phyloP scores from a whole-genome alignment of 495 filamentous ascomycete genomes.

The Aspergillus bridgeri region DNA sequence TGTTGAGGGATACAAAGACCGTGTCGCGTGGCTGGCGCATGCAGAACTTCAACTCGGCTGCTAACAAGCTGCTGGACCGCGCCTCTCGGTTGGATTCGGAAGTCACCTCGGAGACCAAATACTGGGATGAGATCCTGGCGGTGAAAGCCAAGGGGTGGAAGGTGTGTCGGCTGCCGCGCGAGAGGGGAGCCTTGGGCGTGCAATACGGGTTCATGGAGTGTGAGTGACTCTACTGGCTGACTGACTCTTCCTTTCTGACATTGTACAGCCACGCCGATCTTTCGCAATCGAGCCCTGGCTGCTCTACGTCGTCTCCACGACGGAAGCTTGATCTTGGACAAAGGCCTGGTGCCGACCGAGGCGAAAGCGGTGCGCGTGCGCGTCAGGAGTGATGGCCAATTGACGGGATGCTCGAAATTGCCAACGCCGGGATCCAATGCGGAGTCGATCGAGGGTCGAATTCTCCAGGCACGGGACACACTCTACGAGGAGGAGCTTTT shows the following conservation, averaged over 20 bases:
- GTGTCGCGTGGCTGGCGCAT: constrained; percentile 77
- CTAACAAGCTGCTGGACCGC: constrained; percentile 69
- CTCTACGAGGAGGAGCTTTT: constrained; percentile 92
- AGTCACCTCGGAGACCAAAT: constrained; percentile 71
- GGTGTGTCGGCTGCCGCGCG: constrained; percentile 66
- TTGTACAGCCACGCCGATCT: constrained; percentile 59
- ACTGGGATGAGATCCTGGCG: constrained; percentile 82
- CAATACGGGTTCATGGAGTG: constrained; percentile 84
- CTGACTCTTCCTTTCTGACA: not conserved
- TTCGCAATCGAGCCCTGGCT: constrained; percentile 73
- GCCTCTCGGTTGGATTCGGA: constrained; percentile 71
- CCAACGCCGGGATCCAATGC: constrained; percentile 28
- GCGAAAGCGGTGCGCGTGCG: constrained; percentile 64
- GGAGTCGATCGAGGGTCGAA: constrained; percentile 56
- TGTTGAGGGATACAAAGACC: constrained; percentile 49
- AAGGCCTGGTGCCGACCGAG: constrained; percentile 54
- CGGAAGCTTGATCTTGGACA: constrained; percentile 71
- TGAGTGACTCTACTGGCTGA: constrained; percentile 17
- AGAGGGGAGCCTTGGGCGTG: constrained; percentile 73
- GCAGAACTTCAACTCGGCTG: constrained; percentile 68
- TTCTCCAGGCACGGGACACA: constrained; percentile 80
- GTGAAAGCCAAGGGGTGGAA: constrained; percentile 84
- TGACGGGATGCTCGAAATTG: constrained; percentile 42
- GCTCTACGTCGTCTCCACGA: constrained; percentile 70
- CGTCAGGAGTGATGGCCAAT: constrained; percentile 37